Evolutionary conservation across 2,329 filamentous ascomycete genomes (phyloP), one percentile per base, ranked within the genome.

Genomic region (Neonectria faginata): DNA sequence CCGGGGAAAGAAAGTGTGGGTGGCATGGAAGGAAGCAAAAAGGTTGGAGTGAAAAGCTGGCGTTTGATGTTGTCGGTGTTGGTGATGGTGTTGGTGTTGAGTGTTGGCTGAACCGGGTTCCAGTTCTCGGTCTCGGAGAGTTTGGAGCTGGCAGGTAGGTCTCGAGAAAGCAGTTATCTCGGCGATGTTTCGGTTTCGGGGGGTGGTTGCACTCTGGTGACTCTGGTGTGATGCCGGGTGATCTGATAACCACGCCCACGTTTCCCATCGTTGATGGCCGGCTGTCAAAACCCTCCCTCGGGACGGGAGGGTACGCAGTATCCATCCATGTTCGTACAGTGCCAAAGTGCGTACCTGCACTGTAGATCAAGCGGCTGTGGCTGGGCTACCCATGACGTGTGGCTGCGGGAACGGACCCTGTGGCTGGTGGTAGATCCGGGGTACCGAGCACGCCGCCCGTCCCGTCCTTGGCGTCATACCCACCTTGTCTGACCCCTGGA

Each of bases 91-190:
- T 42, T 36, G 2, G 33, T 36, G 12, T 5, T 60, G 57, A 7
- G 33, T 16, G 12, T 5, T 60, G 57, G 57, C 57, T 60, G 36
- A 29, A 44, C 29, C 39, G 44, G 54, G 14, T 36, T 36, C 33
- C 12, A 36, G 33, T 36, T 36, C 12, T 16, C 12, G 33, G 33
- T 36, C 2, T 10, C 33, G 33, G 36, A 39, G 14, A 8, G 36
- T 39, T 8, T 39, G 14, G 36, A 39, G 6, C 14, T 8, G 36
- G 36, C 33, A 36, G 33, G 14, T 36, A 36, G 33, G 14, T 36
- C 12, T 36, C 3, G 2, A 16, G 33, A 3, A 16, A 16, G 36
- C 6, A 39, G 14, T 7, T 39, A 39, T 16, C 12, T 16, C 10
- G 4, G 33, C 10, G 33, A 36, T 16, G 14, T 16, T 36, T 36